Evolutionary conservation across 2,329 filamentous ascomycete species (phyloP).

Genomic region (Aspergillus ibericus): DNA sequence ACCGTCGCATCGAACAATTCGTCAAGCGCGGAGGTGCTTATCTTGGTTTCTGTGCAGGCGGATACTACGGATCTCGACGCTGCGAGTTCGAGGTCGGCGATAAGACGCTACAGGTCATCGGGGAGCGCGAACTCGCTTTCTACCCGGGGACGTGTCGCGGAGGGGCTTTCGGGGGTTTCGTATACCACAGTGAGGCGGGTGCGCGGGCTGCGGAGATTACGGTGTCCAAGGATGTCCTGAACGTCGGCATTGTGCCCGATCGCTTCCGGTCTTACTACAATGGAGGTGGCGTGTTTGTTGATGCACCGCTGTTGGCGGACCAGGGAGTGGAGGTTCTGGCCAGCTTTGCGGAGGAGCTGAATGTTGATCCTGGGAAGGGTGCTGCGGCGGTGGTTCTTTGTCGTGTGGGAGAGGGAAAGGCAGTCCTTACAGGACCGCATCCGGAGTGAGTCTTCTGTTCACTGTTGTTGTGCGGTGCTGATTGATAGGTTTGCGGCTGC

Average conservation of each 20-base stretch:
- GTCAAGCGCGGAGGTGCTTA: slow-evolving; percentile 83
- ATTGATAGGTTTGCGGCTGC: slow-evolving; percentile 70
- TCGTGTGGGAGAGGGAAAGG: slow-evolving; percentile 76
- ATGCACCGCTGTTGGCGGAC: slow-evolving; percentile 63
- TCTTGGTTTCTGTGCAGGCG: slow-evolving; percentile 90
- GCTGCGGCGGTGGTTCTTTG: slow-evolving; percentile 81
- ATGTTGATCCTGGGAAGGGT: slow-evolving; percentile 72
- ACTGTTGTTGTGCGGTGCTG: slow-evolving; percentile 4
- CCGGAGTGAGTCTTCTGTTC: slow-evolving; percentile 67
- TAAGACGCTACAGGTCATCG: slow-evolving; percentile 77
- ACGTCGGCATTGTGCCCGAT: slow-evolving; percentile 55
- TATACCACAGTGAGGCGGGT: slow-evolving; percentile 84
- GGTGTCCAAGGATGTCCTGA: slow-evolving; percentile 62
- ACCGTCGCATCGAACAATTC: slow-evolving; percentile 78
- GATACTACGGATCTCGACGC: slow-evolving; percentile 77
- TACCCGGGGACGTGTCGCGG: slow-evolving; percentile 85
- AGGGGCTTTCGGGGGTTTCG: slow-evolving; percentile 83
- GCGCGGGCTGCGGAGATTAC: slow-evolving; percentile 70
- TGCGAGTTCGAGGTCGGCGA: slow-evolving; percentile 95
- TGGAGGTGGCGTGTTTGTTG: slow-evolving; percentile 89
- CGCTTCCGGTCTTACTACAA: slow-evolving; percentile 84
- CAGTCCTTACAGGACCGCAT: slow-evolving; percentile 81
- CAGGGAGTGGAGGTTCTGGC: slow-evolving; percentile 78
- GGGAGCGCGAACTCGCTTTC: slow-evolving; percentile 80
- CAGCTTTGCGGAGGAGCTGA: slow-evolving; percentile 70